Evolutionary conservation across 2,329 filamentous ascomycete species (phyloP).

Genomic region (Paecilomyces dactylethromorphus): DNA sequence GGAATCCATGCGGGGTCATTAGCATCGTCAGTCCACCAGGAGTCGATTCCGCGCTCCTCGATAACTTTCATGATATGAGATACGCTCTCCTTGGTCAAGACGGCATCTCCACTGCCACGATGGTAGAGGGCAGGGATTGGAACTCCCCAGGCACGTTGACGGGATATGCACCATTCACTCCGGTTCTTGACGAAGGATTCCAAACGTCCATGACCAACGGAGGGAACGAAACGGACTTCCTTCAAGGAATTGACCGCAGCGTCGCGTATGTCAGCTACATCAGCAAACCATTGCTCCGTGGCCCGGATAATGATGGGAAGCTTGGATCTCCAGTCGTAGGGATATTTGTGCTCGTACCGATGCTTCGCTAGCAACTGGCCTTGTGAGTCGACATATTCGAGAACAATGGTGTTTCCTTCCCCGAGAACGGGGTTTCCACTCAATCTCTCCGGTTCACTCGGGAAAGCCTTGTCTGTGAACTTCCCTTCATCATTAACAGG

Average conservation of each 20-base stretch:
- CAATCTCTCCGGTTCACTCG: constrained; percentile 60
- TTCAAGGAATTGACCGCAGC: constrained; percentile 64
- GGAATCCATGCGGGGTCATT: constrained; percentile 75
- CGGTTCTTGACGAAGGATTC: constrained; percentile 81
- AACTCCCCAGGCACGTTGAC: constrained; percentile 92
- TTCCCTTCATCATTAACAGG: constrained; percentile 75
- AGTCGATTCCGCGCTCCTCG: constrained; percentile 70
- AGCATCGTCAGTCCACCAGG: constrained; percentile 83
- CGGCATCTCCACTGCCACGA: constrained; percentile 58
- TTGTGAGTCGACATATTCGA: constrained; percentile 59
- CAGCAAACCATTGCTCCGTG: constrained; percentile 96
- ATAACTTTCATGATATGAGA: constrained; percentile 79
- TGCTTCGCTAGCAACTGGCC: constrained; percentile 61
- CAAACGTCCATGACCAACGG: constrained; percentile 64
- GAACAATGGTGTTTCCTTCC: constrained; percentile 61
- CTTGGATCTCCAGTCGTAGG: constrained; percentile 97
- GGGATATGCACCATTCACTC: constrained; percentile 96
- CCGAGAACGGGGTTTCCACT: constrained; percentile 65
- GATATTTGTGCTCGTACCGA: constrained; percentile 81
- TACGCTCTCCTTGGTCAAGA: constrained; percentile 74
- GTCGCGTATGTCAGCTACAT: constrained; percentile 75
- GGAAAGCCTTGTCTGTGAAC: constrained; percentile 75
- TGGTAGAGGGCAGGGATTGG: constrained; percentile 89
- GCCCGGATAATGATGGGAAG: constrained; percentile 83
- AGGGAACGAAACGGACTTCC: constrained; percentile 71